Conservation (phyloP, 2,329 filamentous ascomycete genomes). For the Clarireedia paspali region DNA sequence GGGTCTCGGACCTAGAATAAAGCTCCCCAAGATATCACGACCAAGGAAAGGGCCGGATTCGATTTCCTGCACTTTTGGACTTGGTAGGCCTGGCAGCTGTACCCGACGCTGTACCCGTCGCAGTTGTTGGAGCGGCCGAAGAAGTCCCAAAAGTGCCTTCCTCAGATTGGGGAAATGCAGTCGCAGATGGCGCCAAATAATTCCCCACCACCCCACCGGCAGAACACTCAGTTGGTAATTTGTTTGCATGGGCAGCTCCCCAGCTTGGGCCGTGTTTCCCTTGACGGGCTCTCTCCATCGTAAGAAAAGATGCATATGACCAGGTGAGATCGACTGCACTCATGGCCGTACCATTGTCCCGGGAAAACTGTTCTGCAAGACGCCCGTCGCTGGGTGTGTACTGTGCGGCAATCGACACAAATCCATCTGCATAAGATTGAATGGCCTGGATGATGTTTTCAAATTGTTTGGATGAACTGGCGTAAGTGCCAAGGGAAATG, state of each 20-base stretch:
- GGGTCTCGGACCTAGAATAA: too few relatives aligned
- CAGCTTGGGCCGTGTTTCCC: constrained; percentile 47
- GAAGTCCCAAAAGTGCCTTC: neutral
- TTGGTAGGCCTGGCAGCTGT: neutral
- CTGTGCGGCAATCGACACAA: constrained; percentile 39
- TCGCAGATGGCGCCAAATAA: neutral
- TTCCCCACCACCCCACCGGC: neutral
- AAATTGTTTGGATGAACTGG: constrained; percentile 51
- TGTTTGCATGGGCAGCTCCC: constrained; percentile 35
- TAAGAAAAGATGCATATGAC: constrained; percentile 65
- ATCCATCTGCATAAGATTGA: constrained; percentile 53
- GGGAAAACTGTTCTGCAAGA: constrained; percentile 59
- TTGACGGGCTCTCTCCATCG: constrained; percentile 47
- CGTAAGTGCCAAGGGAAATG: constrained; percentile 53
- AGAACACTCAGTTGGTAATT: neutral
- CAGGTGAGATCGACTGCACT: constrained; percentile 63
- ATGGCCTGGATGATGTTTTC: constrained; percentile 43
- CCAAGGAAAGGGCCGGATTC: neutral
- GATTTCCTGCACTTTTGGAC: constrained; percentile 3
- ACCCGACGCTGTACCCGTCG: neutral
- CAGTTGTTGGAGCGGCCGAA: neutral
- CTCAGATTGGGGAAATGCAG: neutral
- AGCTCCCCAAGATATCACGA: too few relatives aligned
- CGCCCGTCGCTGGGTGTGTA: constrained; percentile 50
- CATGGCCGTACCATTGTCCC: constrained; percentile 42